Percentiles rank a stretch among this genome's conserved stretches.
Evolutionary conservation across 257 asterid species (phyloP).

Genomic region (Nicotiana noctiflora): DNA sequence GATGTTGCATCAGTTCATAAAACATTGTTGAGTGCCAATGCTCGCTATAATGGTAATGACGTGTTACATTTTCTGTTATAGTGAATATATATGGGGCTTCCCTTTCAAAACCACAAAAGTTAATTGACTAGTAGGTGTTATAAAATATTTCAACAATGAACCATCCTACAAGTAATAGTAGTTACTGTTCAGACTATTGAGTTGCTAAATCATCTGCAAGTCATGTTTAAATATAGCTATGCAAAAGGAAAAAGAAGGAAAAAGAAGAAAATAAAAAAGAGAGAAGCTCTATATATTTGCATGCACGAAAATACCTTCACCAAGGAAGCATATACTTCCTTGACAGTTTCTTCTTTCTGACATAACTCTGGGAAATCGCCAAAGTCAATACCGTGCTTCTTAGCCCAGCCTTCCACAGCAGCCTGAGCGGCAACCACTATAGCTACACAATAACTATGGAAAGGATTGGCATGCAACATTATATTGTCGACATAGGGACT

Average conservation of each 20-base stretch:
- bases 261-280: not conserved
- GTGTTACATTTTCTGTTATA: not conserved
- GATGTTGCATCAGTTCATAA: not conserved
- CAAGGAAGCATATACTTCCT: constrained; percentile 70
- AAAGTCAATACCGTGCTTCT: constrained; percentile 43
- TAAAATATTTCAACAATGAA: not conserved
- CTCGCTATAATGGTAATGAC: not conserved
- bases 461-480: constrained; percentile 89
- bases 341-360: constrained; percentile 49
- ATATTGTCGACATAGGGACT: constrained; percentile 75
- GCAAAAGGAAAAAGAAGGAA: not conserved
- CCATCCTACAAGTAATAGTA: not conserved
- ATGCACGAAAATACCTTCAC: constrained; percentile 46
- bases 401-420: constrained; percentile 78
- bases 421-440: constrained; percentile 77
- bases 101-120: no score
- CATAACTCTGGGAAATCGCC: constrained; percentile 67
- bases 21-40: not conserved
- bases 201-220: not conserved
- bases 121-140: not conserved
- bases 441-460: constrained; percentile 81
- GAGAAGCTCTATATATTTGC: not conserved
- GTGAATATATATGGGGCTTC: not conserved
- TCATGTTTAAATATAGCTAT: not conserved
- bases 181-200: not conserved